These are phyloP conservation scores for Adansonia madagascariensis DNA, from an alignment of 441 rosid species.

Conservation along the genomic window DNA sequence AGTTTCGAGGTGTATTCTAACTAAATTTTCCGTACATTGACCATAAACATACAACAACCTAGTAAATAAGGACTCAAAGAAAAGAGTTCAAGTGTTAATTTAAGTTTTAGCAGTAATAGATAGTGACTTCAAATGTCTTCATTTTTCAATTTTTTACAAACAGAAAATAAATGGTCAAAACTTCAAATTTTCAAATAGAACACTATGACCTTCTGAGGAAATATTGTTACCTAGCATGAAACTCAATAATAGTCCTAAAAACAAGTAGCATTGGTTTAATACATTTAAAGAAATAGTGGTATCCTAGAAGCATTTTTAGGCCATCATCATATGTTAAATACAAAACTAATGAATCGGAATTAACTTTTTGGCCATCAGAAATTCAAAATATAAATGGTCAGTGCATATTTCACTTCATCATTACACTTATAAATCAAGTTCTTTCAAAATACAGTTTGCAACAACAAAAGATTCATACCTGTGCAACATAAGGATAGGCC, in stretches of 20 bases:
- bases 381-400: neutral
- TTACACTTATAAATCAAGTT: conserved; percentile 16
- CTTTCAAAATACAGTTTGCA: neutral
- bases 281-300: neutral
- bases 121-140: neutral
- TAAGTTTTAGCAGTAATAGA: neutral
- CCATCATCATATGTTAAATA: neutral
- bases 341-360: neutral
- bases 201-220: neutral
- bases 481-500: conserved; percentile 97
- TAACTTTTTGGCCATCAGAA: neutral
- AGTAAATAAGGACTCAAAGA: neutral
- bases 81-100: neutral
- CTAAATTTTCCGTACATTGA: neutral
- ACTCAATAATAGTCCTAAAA: neutral
- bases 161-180: neutral
- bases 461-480: conserved; percentile 51
- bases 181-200: neutral
- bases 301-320: neutral
- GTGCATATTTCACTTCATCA: neutral
- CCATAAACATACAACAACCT: neutral
- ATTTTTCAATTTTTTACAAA: neutral
- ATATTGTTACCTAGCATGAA: neutral
- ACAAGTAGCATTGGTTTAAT: neutral
- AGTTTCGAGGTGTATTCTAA: neutral